Evolutionary conservation across 176 grass and related monocot genomes (phyloP), one percentile per base, ranked within the genome.

Genomic region (Typha latifolia): DNA sequence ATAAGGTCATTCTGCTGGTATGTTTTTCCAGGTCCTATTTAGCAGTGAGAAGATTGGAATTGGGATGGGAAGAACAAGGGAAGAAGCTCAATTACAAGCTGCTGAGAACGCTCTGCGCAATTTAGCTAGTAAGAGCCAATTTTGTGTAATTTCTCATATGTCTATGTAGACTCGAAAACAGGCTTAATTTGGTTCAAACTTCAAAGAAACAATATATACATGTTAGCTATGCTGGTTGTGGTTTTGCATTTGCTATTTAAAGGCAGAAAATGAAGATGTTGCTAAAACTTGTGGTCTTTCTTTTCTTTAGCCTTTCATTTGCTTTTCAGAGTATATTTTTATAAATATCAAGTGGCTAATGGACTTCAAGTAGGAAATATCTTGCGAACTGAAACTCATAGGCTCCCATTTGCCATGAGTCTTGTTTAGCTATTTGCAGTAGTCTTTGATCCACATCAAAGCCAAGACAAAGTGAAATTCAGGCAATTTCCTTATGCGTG

Each of bases 21-120:
- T 32, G n/a, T 24, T 61, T 59, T 12, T 71, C 43, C 79, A 96
- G 92, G 89, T 99, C 75, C 62, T 99, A 62, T 99, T 93, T 79
- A 85, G 79, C 71, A 99, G 73, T 62, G 94, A 99, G 80, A 99
- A 90, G 50, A 76, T 99, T n/a, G 89, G 86, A 57, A 83, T 82
- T 32, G 94, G 86, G n/a, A 81, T 81, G 43, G 94, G 94, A 70
- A 93, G 80, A 82, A 93, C 89, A 83, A 81, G 81, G 61, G 90
- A 89, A 63, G 89, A 93, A 73, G 94, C 94, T 27, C 83, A 93
- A 81, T 48, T 82, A 52, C 89, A 87, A 93, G 94, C 94, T 63
- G 88, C 94, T 82, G 94, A 93, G 66, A 87, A 93, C 71, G 88
- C 89, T 32, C 89, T 99, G 56, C 83, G 67, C 61, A 90, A 81